Evolutionary conservation across 169 alveolate species (phyloP).

Genomic region (Cryptosporidium canis): DNA sequence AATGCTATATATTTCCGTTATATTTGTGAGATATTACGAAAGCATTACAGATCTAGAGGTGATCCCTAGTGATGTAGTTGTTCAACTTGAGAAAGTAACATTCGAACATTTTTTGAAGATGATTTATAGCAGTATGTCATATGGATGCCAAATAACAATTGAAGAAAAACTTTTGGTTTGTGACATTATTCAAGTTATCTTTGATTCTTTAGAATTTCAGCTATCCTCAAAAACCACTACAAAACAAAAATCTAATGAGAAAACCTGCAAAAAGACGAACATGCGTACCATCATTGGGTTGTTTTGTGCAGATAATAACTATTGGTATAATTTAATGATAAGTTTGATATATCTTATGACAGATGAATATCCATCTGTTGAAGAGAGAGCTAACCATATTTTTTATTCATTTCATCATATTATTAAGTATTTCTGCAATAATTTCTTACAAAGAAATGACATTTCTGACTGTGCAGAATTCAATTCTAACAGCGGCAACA

Average conservation of each 20-base stretch:
- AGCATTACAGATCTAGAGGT: not conserved
- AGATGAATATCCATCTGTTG: not conserved
- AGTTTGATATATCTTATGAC: not conserved
- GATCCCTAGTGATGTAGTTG: not conserved
- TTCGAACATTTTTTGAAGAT: not conserved
- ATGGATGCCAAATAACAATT: not conserved
- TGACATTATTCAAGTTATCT: not conserved
- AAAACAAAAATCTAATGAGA: not conserved
- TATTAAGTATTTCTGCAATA: not conserved
- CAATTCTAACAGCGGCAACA: not conserved
- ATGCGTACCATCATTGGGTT: not conserved
- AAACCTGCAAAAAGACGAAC: not conserved
- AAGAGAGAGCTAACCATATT: not conserved
- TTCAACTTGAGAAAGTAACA: not conserved
- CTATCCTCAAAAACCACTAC: not conserved
- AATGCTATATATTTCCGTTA: not conserved
- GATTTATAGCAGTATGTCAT: not conserved
- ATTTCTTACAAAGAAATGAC: not conserved
- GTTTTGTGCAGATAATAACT: not conserved
- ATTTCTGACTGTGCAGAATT: not conserved
- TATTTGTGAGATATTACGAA: slow-evolving; percentile 24
- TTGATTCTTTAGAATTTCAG: not conserved
- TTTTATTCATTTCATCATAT: not conserved
- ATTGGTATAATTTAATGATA: slow-evolving; percentile 42
- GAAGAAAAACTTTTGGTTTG: not conserved